Evolutionary conservation across 371 early-diverging fungal genomes (phyloP), one percentile per base, ranked within the genome.

Genomic region (Amoeboaphelidium occidentale): DNA sequence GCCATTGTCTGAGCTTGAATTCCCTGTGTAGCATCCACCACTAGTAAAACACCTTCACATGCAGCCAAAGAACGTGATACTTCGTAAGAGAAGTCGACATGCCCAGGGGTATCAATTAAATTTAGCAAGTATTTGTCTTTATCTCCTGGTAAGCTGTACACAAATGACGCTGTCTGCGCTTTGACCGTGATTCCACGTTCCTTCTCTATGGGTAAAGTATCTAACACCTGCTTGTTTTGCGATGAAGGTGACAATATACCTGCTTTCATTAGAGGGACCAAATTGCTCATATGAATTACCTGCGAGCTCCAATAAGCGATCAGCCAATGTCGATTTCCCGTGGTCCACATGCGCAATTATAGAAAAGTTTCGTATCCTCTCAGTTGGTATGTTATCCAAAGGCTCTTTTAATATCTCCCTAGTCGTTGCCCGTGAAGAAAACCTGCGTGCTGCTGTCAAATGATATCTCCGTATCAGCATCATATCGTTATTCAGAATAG

Each of bases 131-230:
- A 89, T 1, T 69, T 56, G 48, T 77, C 66, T 20, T 76, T 58
- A 12, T 60, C 76, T 32, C 76, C 74, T 4, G 45, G 24, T 10
- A 12, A 14, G n/a, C 24, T 17, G 32, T 49, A 39, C 10, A 49
- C 13, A 10, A 49, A 20, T 20, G 49, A 21, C 32, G 48, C 27
- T 63, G 77, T 79, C 74, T 90, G 91, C 10, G 94, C 94, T 62
- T 96, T 94, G 42, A 96, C 90, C 3, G 93, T 92, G 49, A 94
- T 92, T 20, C 94, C 96, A 26, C 94, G 70, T 57, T 91, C 88
- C 6, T 88, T 61, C 61, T 96, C 94, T 0, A 96, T 93, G 57
- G 79, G 77, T 2, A 96, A 70, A 61, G 87, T 92, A 56, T 96
- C 96, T 25, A 96, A 63, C 1, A 89, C 85, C 58, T 91, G 92